Percentiles rank a stretch among this genome's conserved stretches.
phyloP scores from a whole-genome alignment of 2,329 filamentous ascomycete species.

The Fusarium udum region DNA sequence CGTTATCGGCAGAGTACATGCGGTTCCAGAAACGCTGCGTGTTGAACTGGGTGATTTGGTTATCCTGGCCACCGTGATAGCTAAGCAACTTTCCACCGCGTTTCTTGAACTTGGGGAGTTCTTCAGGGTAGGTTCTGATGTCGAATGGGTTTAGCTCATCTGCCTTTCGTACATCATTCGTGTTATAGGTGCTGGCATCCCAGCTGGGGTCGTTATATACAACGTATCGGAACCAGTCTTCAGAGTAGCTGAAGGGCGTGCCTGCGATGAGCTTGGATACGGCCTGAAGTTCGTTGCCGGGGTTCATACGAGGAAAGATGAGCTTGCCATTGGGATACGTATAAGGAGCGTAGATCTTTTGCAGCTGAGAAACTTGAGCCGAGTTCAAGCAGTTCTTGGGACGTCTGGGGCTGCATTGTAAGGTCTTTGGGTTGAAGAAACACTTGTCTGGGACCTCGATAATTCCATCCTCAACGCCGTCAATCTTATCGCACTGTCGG shows the following conservation, averaged over 20 bases:
- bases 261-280: constrained; percentile 19
- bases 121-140: constrained; percentile 7
- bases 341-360: constrained; percentile 18
- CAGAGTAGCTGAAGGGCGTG: constrained; percentile 13
- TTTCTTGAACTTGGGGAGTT: constrained; percentile 11
- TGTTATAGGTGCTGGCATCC: constrained; percentile 14
- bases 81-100: constrained; percentile 19
- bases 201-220: constrained; percentile 7
- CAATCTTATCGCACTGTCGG: constrained; percentile 60
- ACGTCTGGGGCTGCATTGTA: constrained; percentile 47
- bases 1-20: constrained; percentile 35
- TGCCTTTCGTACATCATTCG: background rate
- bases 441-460: constrained; percentile 58
- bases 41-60: constrained; percentile 32
- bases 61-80: constrained; percentile 25
- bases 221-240: constrained; percentile 24
- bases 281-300: constrained; percentile 11
- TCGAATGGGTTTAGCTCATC: constrained; percentile 15
- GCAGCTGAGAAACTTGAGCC: background rate
- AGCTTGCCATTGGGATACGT: constrained; percentile 12
- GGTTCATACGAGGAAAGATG: constrained; percentile 27
- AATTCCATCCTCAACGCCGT: constrained; percentile 61
- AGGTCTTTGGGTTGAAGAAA: constrained; percentile 52
- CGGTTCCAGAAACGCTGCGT: constrained; percentile 38
- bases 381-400: constrained; percentile 1